Evolutionary conservation across 257 asterid species (phyloP), one percentile per base, ranked within the genome.

Genomic region (Lantana camara): DNA sequence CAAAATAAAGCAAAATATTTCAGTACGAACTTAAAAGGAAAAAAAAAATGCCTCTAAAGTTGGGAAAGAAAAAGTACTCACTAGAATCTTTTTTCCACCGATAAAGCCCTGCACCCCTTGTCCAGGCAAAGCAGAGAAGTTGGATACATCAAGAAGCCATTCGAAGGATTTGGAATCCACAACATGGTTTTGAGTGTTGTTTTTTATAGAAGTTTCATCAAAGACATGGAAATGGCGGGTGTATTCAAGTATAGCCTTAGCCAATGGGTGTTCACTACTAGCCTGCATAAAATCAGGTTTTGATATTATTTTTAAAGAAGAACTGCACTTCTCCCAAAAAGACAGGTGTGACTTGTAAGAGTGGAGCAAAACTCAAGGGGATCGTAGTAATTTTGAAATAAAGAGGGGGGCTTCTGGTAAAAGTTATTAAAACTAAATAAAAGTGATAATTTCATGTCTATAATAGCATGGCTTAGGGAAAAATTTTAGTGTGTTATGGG

Each of bases 181-280:
- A n/a, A n/a, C n/a, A n/a, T n/a, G n/a, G 62, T 35, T 66, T 66
- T 75, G 81, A 37, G 68, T 51, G 60, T 72, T 68, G 62, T 63
- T 77, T 57, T 64, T 57, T 42, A 66, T 60, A 54, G 75, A 70
- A 57, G 77, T 67, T 27, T 75, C 77, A 4, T 80, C 94, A 47
- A 83, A 78, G 71, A 80, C 80, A 73, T 85, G 89, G 70, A 85
- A 85, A 74, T 85, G 93, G 34, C 81, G 81, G 37, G 86, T 81
- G 50, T 83, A 80, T 42, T 80, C 93, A 68, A 85, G 54, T 60
- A 85, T 80, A 44, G 93, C 85, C 66, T 76, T 80, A 4, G 79
- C 89, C 85, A 85, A 64, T 47, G 93, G 93, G 70, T 85, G 89
- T 75, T 85, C 93, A 38, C 93, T 85, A 77, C 83, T 63, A 66